Evolutionary conservation across 2,329 filamentous ascomycete species (phyloP).

Genomic region (Ophiostoma novo-ulmi): DNA sequence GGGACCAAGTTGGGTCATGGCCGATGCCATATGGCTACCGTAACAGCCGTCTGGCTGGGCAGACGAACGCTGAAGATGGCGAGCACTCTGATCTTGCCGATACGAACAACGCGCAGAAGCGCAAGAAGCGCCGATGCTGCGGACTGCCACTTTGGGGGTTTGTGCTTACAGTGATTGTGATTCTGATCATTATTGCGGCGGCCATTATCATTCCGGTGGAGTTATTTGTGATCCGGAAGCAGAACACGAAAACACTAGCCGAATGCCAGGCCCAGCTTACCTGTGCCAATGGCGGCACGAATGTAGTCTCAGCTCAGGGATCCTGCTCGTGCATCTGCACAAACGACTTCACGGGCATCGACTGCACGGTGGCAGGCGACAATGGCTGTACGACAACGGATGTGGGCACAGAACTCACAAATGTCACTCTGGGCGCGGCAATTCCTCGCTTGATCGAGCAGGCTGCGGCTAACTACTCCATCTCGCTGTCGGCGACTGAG

Average conservation of each 20-base stretch:
- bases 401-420: slow-evolving; percentile 37
- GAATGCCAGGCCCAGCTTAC: slow-evolving; percentile 57
- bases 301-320: slow-evolving; percentile 56
- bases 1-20: slow-evolving; percentile 49
- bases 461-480: slow-evolving; percentile 63
- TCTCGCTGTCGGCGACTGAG: slow-evolving; percentile 64
- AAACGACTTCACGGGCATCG: slow-evolving; percentile 69
- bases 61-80: slow-evolving; percentile 25
- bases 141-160: slow-evolving; percentile 79
- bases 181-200: slow-evolving; percentile 69
- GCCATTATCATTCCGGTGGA: slow-evolving; percentile 75
- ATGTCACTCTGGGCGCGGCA: slow-evolving; percentile 75
- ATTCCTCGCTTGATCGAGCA: slow-evolving; percentile 68
- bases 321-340: slow-evolving; percentile 82
- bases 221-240: slow-evolving; percentile 56
- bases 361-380: slow-evolving; percentile 45
- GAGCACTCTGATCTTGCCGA: slow-evolving; percentile 20
- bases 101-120: slow-evolving; percentile 32
- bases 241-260: slow-evolving; percentile 38
- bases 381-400: slow-evolving; percentile 52
- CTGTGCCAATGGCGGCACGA: slow-evolving; percentile 78
- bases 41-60: slow-evolving; percentile 24
- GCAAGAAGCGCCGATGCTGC: slow-evolving; percentile 61
- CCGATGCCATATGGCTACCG: slow-evolving; percentile 39
- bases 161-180: slow-evolving; percentile 56